Evolutionary conservation across 768 basidiomycete species (phyloP), one percentile per base, ranked within the genome.

Genomic region (Mycena albidolilacea): DNA sequence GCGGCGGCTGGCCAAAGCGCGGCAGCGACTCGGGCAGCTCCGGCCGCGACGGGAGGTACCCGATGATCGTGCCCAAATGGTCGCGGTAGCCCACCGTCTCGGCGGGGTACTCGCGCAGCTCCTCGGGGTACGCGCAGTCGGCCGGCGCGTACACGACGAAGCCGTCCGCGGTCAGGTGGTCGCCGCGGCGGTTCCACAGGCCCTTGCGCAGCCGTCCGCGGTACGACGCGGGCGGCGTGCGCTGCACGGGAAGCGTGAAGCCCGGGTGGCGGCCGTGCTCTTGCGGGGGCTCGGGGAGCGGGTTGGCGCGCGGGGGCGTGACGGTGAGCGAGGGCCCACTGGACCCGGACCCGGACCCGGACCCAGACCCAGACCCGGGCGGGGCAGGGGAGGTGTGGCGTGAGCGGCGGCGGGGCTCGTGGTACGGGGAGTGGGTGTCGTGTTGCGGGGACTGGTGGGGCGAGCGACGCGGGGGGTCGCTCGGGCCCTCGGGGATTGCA

Each of bases 111-210:
- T 85, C 81, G 52, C 82, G 81, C 35, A 95, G 84, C 10, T 95
- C 93, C 0, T 78, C 73, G 1, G 93, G 93, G 75, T 90, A 90
- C n/a, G 87, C 85, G 58, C 81, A 79, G 9, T 85, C 80, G 0
- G 79, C 80, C 1, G 93, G 93, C 9, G 91, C 92, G 68, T 91
- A 93, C 39, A 95, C 92, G 73, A 93, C 84, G 75, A 83, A 91
- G 59, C 86, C 85, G 21, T 84, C 81, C 23, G 79, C 64, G 23
- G 90, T 92, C 62, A 92, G 85, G 75, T 93, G 89, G 78, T 95
- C 93, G 0, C 93, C 93, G 1, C 93, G 89, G n/a, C 87, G 78
- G 75, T 95, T 95, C 93, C 93, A 95, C 75, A 84, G 90, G 1
- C 93, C 93, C 43, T 81, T 81, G 21, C 92, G 90, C 10, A 84